These are phyloP conservation scores for Sindora glabra DNA, from an alignment of 306 rosid species.

Conservation along the genomic window DNA sequence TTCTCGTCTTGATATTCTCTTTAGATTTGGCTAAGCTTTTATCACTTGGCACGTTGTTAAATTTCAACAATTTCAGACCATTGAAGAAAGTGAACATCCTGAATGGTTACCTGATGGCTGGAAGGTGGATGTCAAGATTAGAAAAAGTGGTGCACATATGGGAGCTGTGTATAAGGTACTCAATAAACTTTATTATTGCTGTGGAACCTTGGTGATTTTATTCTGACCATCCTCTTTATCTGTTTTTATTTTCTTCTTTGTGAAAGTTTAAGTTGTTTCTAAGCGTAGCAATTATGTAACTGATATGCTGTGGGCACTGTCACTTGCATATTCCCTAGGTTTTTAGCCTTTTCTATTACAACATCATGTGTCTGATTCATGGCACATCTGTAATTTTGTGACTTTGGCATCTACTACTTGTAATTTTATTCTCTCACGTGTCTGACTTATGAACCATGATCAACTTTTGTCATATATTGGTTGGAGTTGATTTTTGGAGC, in stretches of 20 bases:
- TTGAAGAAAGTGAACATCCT: constrained; percentile 41
- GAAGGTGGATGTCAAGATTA: constrained; percentile 53
- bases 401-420: too few relatives aligned
- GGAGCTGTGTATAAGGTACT: constrained; percentile 74
- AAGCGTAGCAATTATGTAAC: neutral
- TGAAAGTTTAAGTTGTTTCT: neutral
- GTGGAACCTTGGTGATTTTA: neutral
- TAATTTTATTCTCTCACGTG: neutral
- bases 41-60: constrained; percentile 1
- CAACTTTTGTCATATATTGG: neutral
- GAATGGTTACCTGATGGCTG: constrained; percentile 90
- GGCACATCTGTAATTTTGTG: too few relatives aligned
- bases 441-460: constrained; percentile 12
- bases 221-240: neutral
- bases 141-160: constrained; percentile 53
- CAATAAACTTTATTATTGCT: neutral
- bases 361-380: too few relatives aligned
- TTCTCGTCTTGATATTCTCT: constrained; percentile 7
- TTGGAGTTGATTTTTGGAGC: constrained; percentile 6
- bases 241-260: neutral
- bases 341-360: constrained; percentile 13
- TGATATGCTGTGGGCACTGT: neutral
- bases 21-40: constrained; percentile 2
- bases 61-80: constrained; percentile 29
- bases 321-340: neutral